Conservation (phyloP, 1,284 basidiomycete species). For the Uromyces viciae-fabae region DNA sequence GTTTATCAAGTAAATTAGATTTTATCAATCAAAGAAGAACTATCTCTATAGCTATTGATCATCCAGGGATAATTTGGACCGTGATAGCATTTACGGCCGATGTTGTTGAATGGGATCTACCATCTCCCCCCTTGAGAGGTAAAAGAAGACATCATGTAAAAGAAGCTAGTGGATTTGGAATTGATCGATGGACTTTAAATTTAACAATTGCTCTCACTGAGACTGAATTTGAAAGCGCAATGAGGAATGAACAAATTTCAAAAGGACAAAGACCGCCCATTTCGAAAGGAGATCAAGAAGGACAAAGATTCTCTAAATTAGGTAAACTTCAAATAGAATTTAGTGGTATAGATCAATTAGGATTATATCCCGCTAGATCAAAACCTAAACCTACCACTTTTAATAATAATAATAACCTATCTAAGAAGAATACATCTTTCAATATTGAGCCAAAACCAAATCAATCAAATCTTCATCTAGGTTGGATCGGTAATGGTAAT, state of each 20-base stretch:
- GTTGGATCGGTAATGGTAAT: slow-evolving; percentile 21
- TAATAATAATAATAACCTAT: neutral
- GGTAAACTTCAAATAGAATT: slow-evolving; percentile 34
- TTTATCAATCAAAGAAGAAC: slow-evolving; percentile 65
- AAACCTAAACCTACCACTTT: slow-evolving; percentile 1
- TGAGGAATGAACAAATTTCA: slow-evolving; percentile 48
- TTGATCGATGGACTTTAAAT: slow-evolving; percentile 68
- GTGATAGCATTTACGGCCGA: slow-evolving; percentile 90
- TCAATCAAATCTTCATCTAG: too few relatives aligned
- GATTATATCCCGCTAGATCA: slow-evolving; percentile 33
- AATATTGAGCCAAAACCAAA: too few relatives aligned
- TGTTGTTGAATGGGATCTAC: slow-evolving; percentile 72
- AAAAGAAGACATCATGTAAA: slow-evolving; percentile 83
- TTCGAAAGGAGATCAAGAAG: slow-evolving; percentile 47
- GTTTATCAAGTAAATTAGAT: slow-evolving; percentile 65
- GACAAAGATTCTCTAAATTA: neutral
- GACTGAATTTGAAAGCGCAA: slow-evolving; percentile 49
- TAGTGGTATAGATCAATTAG: slow-evolving; percentile 38
- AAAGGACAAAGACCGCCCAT: slow-evolving; percentile 45
- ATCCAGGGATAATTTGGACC: slow-evolving; percentile 84
- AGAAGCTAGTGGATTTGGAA: slow-evolving; percentile 76
- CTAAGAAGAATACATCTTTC: neutral
- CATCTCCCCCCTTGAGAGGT: slow-evolving; percentile 62
- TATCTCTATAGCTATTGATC: slow-evolving; percentile 69
- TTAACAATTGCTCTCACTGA: slow-evolving; percentile 64